These are phyloP conservation scores for Neurospora sp. DNA, from an alignment of 495 filamentous ascomycete species.

Conservation along the genomic window DNA sequence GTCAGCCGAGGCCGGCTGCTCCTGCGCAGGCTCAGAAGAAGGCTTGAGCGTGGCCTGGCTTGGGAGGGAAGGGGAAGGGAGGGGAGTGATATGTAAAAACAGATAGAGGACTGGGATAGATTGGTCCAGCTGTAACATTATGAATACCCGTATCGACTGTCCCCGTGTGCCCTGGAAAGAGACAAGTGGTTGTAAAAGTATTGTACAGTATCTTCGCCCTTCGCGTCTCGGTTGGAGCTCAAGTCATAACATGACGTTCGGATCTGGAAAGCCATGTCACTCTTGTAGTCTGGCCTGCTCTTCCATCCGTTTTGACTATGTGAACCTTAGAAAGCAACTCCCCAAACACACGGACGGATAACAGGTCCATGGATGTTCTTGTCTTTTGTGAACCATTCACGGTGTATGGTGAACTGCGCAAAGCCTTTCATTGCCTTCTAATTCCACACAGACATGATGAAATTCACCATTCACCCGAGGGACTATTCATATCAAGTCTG, in stretches of 20 bases:
- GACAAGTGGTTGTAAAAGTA: not conserved
- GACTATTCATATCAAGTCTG: not conserved
- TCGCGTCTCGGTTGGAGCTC: not conserved
- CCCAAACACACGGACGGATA: not conserved
- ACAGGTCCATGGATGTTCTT: not conserved
- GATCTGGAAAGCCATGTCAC: not conserved
- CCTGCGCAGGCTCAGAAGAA: constrained; percentile 9
- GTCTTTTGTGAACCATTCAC: not conserved
- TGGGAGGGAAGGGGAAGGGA: not conserved
- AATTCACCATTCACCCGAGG: not conserved
- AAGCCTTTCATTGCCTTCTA: not conserved
- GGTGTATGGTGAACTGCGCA: not conserved
- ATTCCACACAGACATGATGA: not conserved
- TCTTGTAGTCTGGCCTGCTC: not conserved
- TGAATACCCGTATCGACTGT: not conserved
- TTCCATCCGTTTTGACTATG: not conserved
- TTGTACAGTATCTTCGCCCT: not conserved
- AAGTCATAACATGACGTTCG: not conserved
- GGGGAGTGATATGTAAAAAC: not conserved
- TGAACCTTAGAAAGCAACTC: not conserved
- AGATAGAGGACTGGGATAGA: not conserved
- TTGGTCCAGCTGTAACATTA: not conserved
- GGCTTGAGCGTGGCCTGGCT: not conserved
- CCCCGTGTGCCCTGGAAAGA: not conserved
- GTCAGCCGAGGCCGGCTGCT: not conserved